A percentile compares a stretch with the other conserved stretches of the same genome.
Conservation (phyloP, 2,329 filamentous ascomycete genomes). For the Saccharata proteae region DNA sequence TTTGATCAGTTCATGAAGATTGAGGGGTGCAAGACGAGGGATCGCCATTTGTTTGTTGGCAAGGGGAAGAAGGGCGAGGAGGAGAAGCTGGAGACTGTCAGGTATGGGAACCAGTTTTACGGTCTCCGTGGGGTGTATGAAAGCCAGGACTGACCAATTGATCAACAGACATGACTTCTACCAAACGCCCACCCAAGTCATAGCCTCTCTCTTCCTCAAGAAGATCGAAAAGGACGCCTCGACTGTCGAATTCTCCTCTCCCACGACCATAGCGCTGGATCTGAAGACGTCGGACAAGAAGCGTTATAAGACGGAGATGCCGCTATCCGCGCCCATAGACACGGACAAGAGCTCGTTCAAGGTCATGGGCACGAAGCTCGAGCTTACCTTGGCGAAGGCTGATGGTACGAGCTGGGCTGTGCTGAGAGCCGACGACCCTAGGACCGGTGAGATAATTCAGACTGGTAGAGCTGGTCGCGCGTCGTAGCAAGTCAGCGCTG, state of each 20-base stretch:
- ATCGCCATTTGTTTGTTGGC: constrained; percentile 73
- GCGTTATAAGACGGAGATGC: constrained; percentile 62
- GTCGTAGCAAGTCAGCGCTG: no score
- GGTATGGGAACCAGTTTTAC: no score
- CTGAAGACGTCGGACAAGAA: constrained; percentile 79
- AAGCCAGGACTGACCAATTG: background rate
- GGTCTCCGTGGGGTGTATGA: no score
- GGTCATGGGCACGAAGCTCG: constrained; percentile 80
- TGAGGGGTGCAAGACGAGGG: constrained; percentile 74
- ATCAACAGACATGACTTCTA: constrained; percentile 71
- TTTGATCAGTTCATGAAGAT: constrained; percentile 98
- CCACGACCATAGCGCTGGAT: constrained; percentile 57
- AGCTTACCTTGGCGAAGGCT: constrained; percentile 61
- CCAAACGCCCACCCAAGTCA: constrained; percentile 74
- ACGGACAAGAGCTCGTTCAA: constrained; percentile 63
- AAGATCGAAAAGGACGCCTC: constrained; percentile 81
- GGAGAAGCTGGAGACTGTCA: constrained; percentile 65
- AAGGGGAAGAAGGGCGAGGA: constrained; percentile 58
- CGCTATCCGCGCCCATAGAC: constrained; percentile 68
- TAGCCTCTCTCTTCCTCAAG: constrained; percentile 88
- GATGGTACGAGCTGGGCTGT: constrained; percentile 77
- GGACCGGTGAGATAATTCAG: constrained; percentile 74
- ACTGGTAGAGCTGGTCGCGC: constrained; percentile 64
- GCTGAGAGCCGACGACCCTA: constrained; percentile 63
- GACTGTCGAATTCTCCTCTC: constrained; percentile 54